Conservation (phyloP, 192 early-diverging fungal genomes). For the Podila verticillata region DNA sequence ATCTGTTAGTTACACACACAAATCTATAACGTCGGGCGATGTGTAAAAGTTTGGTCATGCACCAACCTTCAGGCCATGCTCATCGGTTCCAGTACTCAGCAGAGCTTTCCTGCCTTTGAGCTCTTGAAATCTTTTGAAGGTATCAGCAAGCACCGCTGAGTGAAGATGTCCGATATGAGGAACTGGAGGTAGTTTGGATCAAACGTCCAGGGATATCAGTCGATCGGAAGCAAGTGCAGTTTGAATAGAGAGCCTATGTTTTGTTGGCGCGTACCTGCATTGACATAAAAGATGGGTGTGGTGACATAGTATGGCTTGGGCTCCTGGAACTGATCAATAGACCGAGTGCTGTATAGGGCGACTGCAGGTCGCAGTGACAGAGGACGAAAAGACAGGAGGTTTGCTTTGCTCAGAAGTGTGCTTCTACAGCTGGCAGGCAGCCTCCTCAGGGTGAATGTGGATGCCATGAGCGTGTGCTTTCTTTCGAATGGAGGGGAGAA, state of each 20-base stretch:
- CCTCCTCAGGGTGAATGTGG: conserved; percentile 19
- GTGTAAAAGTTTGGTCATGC: neutral
- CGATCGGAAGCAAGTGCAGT: neutral
- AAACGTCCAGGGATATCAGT: neutral
- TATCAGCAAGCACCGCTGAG: conserved; percentile 87
- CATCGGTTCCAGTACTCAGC: conserved; percentile 88
- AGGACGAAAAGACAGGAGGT: neutral
- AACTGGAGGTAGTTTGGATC: conserved; percentile 39
- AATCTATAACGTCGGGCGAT: neutral
- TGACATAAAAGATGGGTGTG: conserved; percentile 93
- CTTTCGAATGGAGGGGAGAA: neutral
- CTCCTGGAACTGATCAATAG: neutral
- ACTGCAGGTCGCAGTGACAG: conserved; percentile 3
- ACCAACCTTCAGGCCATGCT: conserved; percentile 93
- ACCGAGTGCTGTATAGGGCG: conserved; percentile 21
- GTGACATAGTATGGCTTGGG: conserved; percentile 73
- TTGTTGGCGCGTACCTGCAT: conserved; percentile 64
- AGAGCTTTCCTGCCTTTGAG: conserved; percentile 71
- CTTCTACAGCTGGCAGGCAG: neutral
- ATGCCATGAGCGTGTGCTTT: conserved; percentile 2
- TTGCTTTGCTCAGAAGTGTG: neutral
- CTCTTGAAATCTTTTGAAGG: conserved; percentile 76
- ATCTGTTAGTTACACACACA: neutral
- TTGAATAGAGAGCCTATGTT: neutral
- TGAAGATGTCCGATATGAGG: conserved; percentile 97